Base-by-base conservation (phyloP, 202 grass and related monocot genomes). In the Cymbopogon flexuosus region DNA sequence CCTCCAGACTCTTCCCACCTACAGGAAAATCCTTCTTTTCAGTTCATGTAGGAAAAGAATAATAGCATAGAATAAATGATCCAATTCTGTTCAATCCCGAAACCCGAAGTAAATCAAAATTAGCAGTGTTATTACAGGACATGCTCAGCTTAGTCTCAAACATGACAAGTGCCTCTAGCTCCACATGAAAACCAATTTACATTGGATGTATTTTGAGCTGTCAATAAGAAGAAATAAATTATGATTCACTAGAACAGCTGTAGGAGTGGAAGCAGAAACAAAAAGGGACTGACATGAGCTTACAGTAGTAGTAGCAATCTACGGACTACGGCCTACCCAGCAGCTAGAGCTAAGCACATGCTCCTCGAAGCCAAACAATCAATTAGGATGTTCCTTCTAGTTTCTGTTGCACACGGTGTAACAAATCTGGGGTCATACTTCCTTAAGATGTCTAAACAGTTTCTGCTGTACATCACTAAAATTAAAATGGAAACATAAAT, bases 1-100 rank as follows among this genome's bases (percentile, higher is more conserved):
- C 51, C 46, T 94, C 84, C 22, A 94, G 70, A 80, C 67, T 81
- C 84, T 18, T 69, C 49, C 87, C 81, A 37, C 73, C 84, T 91
- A 65, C 65, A 83, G 12, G 14, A 68, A 59, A 86, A 57, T 10
- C 6, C 9, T 58, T 30, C 2, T 27, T 16, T 31, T 84, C 58
- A 80, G 27, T 31, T 69, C 74, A 70, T 40, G 21, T 33, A 68
- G 16, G 10, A 27, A 27, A 27, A 24, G 8, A 65, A 29, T 10
- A 72, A 66, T 3, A 22, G 31, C 16, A 74, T 75, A 35, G 4
- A 76, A 81, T 24, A 83, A 65, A 77, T 27, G 57, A 22, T 71
- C 56, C 27, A 66, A 40, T 37, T 33, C 22, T 15, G 19, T 78
- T 89, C 75, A 40, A 6, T 79, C 83, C 27, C 27, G 46, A 77